A percentile compares a stretch with the other conserved stretches of the same genome.
These are phyloP conservation scores for Schizosaccharomyces lindneri DNA, from an alignment of 805 yeast species.

Conservation along the genomic window DNA sequence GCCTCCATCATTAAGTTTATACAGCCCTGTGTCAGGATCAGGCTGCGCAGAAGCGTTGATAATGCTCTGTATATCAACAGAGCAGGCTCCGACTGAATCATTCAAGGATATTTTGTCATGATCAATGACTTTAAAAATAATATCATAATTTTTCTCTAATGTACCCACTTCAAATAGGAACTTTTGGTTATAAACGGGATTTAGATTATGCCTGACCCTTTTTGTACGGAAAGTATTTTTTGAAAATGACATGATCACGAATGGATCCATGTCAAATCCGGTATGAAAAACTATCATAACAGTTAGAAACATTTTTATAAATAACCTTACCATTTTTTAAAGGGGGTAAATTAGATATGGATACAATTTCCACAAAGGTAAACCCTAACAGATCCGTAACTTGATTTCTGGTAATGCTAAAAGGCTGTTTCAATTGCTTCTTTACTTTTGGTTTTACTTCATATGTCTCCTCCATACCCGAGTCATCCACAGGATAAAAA, in stretches of 20 bases:
- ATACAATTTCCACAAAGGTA: constrained; percentile 45
- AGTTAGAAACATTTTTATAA: neutral
- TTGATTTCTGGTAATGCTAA: neutral
- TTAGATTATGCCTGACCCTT: constrained; percentile 56
- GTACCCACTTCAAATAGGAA: constrained; percentile 52
- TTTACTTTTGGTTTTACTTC: neutral
- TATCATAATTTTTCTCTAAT: constrained; percentile 37
- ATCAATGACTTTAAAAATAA: constrained; percentile 55
- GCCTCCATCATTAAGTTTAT: constrained; percentile 1
- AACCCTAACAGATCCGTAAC: constrained; percentile 28
- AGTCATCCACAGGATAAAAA: neutral
- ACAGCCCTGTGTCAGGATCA: constrained; percentile 15
- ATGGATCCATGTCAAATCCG: constrained; percentile 89
- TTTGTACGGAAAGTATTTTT: constrained; percentile 67
- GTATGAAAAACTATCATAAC: constrained; percentile 27
- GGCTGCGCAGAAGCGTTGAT: constrained; percentile 14
- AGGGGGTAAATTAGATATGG: constrained; percentile 60
- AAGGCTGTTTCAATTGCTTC: neutral
- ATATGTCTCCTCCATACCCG: neutral
- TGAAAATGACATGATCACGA: constrained; percentile 76
- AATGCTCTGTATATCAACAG: constrained; percentile 30
- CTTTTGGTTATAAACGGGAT: constrained; percentile 61
- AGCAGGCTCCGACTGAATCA: constrained; percentile 51
- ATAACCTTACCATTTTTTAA: constrained; percentile 21
- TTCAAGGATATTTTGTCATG: constrained; percentile 63